A percentile compares a stretch with the other conserved stretches of the same genome.
phyloP scores from a whole-genome alignment of 495 filamentous ascomycete genomes.

The Penicillium silybi region DNA sequence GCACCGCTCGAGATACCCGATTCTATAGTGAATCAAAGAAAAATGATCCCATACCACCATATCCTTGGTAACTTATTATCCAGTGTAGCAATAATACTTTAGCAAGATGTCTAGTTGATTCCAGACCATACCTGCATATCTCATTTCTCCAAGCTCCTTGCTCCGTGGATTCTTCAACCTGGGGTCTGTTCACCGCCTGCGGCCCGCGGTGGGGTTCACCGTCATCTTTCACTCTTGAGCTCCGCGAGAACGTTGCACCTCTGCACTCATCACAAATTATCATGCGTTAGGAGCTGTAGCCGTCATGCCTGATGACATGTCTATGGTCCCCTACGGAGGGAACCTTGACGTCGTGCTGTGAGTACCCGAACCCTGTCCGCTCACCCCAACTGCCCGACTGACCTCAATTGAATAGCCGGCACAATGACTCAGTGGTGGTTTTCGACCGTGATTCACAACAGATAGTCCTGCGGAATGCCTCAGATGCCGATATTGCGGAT shows the following conservation, averaged over 20 bases:
- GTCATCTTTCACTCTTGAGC: neutral
- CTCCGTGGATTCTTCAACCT: neutral
- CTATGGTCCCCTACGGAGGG: slow-evolving; percentile 45
- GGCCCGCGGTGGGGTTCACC: neutral
- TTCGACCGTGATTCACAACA: slow-evolving; percentile 82
- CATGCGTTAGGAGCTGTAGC: slow-evolving; percentile 5
- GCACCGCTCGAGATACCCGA: neutral
- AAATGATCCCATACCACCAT: neutral
- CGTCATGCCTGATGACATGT: slow-evolving; percentile 42
- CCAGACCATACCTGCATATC: neutral
- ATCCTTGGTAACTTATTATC: neutral
- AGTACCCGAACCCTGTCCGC: slow-evolving; percentile 8
- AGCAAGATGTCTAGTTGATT: neutral
- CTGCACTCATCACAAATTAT: neutral
- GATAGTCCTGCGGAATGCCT: slow-evolving; percentile 69
- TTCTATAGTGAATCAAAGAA: neutral
- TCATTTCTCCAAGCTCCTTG: neutral
- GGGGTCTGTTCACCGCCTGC: neutral
- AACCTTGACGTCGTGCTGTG: slow-evolving; percentile 52
- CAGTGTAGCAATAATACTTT: neutral
- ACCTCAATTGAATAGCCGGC: slow-evolving; percentile 56
- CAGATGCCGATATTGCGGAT: slow-evolving; percentile 34
- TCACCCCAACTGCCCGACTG: neutral
- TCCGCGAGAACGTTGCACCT: neutral
- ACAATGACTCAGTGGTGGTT: slow-evolving; percentile 87